Percentiles rank a stretch among this genome's conserved stretches.
Evolutionary conservation across 2,329 filamentous ascomycete species (phyloP).

Genomic region (Ophiostoma novo-ulmi): DNA sequence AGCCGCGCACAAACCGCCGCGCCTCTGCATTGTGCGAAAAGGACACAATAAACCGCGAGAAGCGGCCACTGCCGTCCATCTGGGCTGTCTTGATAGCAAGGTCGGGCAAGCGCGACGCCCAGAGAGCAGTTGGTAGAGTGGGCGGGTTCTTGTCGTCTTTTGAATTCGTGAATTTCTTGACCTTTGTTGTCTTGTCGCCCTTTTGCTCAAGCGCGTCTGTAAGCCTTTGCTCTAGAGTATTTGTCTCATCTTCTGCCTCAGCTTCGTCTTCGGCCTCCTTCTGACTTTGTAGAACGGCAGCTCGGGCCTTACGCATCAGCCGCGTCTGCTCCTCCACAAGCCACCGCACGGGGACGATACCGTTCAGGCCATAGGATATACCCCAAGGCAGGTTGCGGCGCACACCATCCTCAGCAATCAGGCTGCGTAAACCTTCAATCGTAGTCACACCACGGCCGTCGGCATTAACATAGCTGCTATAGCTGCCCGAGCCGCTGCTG

Average conservation of each 20-base stretch:
- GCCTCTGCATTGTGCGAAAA: slow-evolving; percentile 53
- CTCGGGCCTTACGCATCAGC: slow-evolving; percentile 16
- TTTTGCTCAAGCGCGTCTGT: not conserved
- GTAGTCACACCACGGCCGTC: slow-evolving; percentile 31
- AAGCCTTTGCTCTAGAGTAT: not conserved
- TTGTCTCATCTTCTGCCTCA: not conserved
- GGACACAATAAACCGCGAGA: slow-evolving; percentile 48
- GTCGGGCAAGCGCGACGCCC: slow-evolving; percentile 22
- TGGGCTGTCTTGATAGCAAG: slow-evolving; percentile 27
- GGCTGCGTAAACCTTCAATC: slow-evolving; percentile 34
- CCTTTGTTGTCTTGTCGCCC: not conserved
- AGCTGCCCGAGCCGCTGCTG: slow-evolving; percentile 29
- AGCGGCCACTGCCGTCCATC: slow-evolving; percentile 35
- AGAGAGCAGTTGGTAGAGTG: not conserved
- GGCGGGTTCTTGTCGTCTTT: slow-evolving; percentile 9
- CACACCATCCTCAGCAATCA: slow-evolving; percentile 41
- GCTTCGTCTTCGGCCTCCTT: not conserved
- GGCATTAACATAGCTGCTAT: slow-evolving; percentile 21
- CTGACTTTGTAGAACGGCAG: not conserved
- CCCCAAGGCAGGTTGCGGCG: slow-evolving; percentile 41
- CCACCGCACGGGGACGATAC: slow-evolving; percentile 29
- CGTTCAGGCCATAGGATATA: slow-evolving; percentile 25
- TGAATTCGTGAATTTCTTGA: not conserved
- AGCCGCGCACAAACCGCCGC: slow-evolving; percentile 44
- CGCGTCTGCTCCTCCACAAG: slow-evolving; percentile 25